Percentiles rank a stretch among this genome's conserved stretches.
phyloP scores from a whole-genome alignment of 306 rosid genomes.

The Corylus avellana region DNA sequence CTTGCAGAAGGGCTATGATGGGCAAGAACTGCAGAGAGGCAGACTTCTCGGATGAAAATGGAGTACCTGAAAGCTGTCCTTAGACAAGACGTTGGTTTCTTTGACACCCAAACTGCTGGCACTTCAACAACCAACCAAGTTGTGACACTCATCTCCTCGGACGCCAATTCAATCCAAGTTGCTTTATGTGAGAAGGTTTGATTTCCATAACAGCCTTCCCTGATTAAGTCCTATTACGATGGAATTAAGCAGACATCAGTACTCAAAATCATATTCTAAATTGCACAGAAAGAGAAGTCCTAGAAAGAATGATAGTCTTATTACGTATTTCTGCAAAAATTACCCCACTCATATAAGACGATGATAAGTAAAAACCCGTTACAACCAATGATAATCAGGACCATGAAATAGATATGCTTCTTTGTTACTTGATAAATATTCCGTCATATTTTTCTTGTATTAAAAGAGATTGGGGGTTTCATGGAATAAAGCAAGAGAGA shows the following conservation, averaged over 20 bases:
- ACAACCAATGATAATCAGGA: too few relatives aligned
- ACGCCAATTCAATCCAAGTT: constrained; percentile 80
- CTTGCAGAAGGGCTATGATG: constrained; percentile 84
- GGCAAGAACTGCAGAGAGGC: constrained; percentile 89
- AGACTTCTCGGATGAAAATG: constrained; percentile 76
- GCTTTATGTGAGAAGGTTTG: constrained; percentile 79
- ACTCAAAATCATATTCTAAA: neutral
- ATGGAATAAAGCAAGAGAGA: too few relatives aligned
- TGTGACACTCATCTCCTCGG: constrained; percentile 71
- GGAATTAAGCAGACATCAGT: neutral
- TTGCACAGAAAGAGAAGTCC: neutral
- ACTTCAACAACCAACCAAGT: constrained; percentile 81
- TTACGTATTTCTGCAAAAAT: too few relatives aligned
- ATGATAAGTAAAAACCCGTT: too few relatives aligned
- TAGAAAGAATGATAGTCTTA: too few relatives aligned
- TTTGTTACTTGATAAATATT: too few relatives aligned
- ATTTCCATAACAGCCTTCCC: constrained; percentile 7
- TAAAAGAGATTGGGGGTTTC: too few relatives aligned
- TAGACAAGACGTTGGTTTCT: constrained; percentile 86
- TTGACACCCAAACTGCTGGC: constrained; percentile 66
- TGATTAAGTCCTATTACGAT: neutral
- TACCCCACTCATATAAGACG: too few relatives aligned
- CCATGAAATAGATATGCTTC: too few relatives aligned
- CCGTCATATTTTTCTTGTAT: too few relatives aligned
- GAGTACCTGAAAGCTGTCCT: constrained; percentile 84